Evolutionary conservation across 352 stramenopile genomes (phyloP).

Genomic region (Bremia lactucae): DNA sequence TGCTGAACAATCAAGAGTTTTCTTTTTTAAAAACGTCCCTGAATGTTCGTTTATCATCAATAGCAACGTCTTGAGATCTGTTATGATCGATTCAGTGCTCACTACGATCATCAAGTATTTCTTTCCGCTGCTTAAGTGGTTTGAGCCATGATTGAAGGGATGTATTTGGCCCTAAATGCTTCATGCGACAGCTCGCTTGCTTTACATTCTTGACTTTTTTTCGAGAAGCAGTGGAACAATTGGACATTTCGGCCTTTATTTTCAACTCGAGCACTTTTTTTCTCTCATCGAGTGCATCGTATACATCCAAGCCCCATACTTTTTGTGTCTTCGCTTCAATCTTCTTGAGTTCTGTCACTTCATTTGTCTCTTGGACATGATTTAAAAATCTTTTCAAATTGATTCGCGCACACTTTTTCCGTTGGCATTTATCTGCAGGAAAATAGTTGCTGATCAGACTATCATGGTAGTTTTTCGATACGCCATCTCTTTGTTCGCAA

Average conservation of each 20-base stretch:
- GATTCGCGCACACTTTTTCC: slow-evolving; percentile 13
- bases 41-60: no score
- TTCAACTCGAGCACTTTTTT: slow-evolving; percentile 6
- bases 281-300: slow-evolving; percentile 20
- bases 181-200: slow-evolving; percentile 10
- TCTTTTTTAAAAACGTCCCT: no score
- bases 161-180: slow-evolving; percentile 1
- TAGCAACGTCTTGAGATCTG: no score
- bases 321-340: slow-evolving; percentile 20
- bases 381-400: slow-evolving; percentile 19
- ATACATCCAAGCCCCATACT: slow-evolving; percentile 17
- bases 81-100: no score
- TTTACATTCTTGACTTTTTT: slow-evolving; percentile 15
- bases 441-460: slow-evolving; percentile 22
- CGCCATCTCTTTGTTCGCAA: not conserved
- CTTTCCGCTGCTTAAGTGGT: slow-evolving; percentile 1
- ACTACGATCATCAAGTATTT: no score
- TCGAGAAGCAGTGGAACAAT: not conserved
- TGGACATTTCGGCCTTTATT: slow-evolving; percentile 1
- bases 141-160: slow-evolving; percentile 12
- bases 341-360: slow-evolving; percentile 10
- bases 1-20: no score
- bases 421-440: slow-evolving; percentile 2
- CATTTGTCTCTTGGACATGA: slow-evolving; percentile 23
- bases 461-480: slow-evolving; percentile 2